Evolutionary conservation across 1,284 basidiomycete genomes (phyloP).

Genomic region (Rugosomyces carneus): DNA sequence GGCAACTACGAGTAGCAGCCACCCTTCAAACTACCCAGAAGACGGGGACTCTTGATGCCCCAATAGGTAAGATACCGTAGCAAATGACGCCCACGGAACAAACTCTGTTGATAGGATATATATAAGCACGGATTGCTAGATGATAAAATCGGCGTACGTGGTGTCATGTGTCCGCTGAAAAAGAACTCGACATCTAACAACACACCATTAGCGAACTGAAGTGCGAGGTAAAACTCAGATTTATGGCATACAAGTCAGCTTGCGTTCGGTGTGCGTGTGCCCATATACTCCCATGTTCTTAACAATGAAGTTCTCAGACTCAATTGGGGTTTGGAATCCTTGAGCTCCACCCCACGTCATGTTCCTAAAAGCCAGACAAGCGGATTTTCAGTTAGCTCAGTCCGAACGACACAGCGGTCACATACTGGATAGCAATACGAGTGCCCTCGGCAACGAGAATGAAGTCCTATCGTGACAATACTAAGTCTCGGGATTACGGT

Average conservation of each 20-base stretch:
- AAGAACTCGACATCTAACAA: conserved; percentile 45
- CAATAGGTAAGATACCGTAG: conserved; percentile 42
- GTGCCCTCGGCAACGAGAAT: conserved; percentile 53
- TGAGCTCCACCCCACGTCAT: conserved; percentile 54
- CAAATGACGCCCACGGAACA: conserved; percentile 51
- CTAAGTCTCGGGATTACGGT: neutral
- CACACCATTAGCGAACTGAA: neutral
- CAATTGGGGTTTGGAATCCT: conserved; percentile 61
- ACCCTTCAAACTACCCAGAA: conserved; percentile 18
- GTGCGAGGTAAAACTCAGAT: neutral
- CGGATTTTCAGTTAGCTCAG: neutral
- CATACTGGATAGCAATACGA: conserved; percentile 53
- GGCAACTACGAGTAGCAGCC: neutral
- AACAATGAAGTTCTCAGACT: conserved; percentile 53
- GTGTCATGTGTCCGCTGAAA: conserved; percentile 56
- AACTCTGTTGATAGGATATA: conserved; percentile 35
- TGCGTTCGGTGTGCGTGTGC: conserved; percentile 53
- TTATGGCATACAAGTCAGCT: conserved; percentile 45
- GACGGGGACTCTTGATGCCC: conserved; percentile 46
- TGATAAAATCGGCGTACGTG: conserved; percentile 28
- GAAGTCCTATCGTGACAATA: conserved; percentile 33
- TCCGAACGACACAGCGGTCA: conserved; percentile 1
- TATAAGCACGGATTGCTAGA: neutral
- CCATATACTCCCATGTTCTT: conserved; percentile 59
- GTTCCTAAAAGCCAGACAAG: conserved; percentile 21